A percentile compares a stretch with the other conserved stretches of the same genome.
These are phyloP conservation scores for Arachis hypogaea DNA, from an alignment of 306 rosid species.

Conservation along the genomic window DNA sequence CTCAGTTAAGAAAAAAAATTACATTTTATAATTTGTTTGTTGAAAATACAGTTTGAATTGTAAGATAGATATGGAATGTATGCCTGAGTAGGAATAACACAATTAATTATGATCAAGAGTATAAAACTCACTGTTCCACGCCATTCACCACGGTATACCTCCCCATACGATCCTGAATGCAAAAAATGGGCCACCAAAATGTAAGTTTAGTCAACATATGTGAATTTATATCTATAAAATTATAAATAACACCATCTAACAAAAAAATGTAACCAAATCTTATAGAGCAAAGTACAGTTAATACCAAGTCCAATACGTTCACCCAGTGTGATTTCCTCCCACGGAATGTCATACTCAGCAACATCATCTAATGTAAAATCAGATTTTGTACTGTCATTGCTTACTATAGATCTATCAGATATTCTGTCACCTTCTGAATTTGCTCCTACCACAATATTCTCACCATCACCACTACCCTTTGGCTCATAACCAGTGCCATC, in stretches of 20 bases:
- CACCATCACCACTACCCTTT: slow-evolving; percentile 64
- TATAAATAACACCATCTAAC: slow-evolving; percentile 25
- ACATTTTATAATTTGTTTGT: background rate
- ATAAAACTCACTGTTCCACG: slow-evolving; percentile 88
- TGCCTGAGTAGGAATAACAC: slow-evolving; percentile 29
- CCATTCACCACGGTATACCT: slow-evolving; percentile 97
- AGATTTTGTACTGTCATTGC: slow-evolving; percentile 77
- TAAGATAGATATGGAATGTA: slow-evolving; percentile 5
- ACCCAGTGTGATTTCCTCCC: slow-evolving; percentile 91
- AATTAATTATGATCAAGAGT: slow-evolving; percentile 30
- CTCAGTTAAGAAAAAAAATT: slow-evolving; percentile 6
- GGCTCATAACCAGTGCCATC: slow-evolving; percentile 58
- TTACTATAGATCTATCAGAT: slow-evolving; percentile 70
- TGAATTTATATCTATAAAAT: slow-evolving; percentile 5
- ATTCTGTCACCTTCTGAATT: slow-evolving; percentile 68
- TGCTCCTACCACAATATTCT: slow-evolving; percentile 50
- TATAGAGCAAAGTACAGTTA: slow-evolving; percentile 46
- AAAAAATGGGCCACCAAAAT: slow-evolving; percentile 35
- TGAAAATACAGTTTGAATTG: background rate
- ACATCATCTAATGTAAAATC: slow-evolving; percentile 79
- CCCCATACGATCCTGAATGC: slow-evolving; percentile 94
- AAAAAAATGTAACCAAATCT: slow-evolving; percentile 39
- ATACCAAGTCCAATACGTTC: slow-evolving; percentile 98
- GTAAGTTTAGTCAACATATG: slow-evolving; percentile 29
- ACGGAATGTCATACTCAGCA: slow-evolving; percentile 88